These are phyloP conservation scores for Cyclaneusma minus DNA, from an alignment of 2,329 filamentous ascomycete genomes.

Conservation along the genomic window DNA sequence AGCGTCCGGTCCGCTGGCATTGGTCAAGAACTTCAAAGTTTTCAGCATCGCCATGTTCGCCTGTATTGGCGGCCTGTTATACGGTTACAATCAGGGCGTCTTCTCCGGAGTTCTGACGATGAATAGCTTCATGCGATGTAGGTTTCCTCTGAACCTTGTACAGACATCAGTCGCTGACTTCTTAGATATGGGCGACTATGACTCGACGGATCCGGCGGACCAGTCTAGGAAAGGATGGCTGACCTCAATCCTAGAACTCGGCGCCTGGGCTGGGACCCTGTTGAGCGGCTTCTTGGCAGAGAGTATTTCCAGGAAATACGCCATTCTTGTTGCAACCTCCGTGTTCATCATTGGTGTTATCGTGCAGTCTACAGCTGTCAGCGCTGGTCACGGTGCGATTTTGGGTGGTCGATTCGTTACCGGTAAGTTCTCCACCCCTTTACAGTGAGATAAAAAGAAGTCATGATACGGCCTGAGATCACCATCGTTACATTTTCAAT, in stretches of 20 bases:
- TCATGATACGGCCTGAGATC: no score
- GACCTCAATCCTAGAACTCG: constrained; percentile 57
- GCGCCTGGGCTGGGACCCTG: constrained; percentile 61
- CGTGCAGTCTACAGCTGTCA: constrained; percentile 47
- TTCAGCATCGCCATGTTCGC: constrained; percentile 46
- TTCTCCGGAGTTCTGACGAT: constrained; percentile 54
- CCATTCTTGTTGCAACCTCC: constrained; percentile 46
- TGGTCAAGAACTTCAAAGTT: constrained; percentile 44
- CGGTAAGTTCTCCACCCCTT: constrained; percentile 15
- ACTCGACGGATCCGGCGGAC: constrained; percentile 26
- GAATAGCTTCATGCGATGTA: constrained; percentile 33
- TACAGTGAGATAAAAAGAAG: constrained; percentile 15
- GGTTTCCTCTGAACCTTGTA: constrained; percentile 16
- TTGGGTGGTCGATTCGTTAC: constrained; percentile 60
- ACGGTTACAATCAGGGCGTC: constrained; percentile 57
- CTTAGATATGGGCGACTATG: constrained; percentile 40
- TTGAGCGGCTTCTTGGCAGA: constrained; percentile 60
- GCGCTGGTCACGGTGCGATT: constrained; percentile 40
- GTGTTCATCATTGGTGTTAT: constrained; percentile 59
- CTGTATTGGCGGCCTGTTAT: constrained; percentile 44
- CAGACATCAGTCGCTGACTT: constrained; percentile 4
- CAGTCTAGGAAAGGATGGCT: constrained; percentile 43
- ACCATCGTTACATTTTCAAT: no score
- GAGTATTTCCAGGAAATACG: constrained; percentile 50
- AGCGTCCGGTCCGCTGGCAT: constrained; percentile 30